Evolutionary conservation across 495 filamentous ascomycete genomes (phyloP), one percentile per base, ranked within the genome.

Genomic region (Penicillium angulare): DNA sequence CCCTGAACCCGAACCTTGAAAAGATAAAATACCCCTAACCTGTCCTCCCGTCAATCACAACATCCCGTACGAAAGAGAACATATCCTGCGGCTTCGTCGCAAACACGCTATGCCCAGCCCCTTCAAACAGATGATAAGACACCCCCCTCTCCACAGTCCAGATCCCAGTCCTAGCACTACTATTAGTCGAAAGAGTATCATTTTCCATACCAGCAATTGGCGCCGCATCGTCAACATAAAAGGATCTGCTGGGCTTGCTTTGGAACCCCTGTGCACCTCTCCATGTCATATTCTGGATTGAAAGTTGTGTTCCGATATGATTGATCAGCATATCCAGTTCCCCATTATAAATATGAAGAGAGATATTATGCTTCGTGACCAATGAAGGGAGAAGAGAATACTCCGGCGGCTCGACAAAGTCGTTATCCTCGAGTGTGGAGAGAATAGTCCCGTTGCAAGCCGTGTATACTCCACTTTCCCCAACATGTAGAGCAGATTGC

Each of bases 261-360:
- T 56, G 47, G 29, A 68, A 72, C 2, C 66, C 68, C 55, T 69
- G 66, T 3, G 46, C 57, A 9, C 66, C 65, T 5, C 39, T 29
- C 68, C 53, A 71, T 7, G 54, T 73, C 72, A 77, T 74, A 41
- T 75, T 75, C 53, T 74, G 66, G n/a, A 75, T 56, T 8, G 52
- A 55, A 15, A 74, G 48, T 34, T 74, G 64, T 5, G 54, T 58
- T 7, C 72, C 74, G 22, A 68, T 41, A 53, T 74, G 68, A 32
- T 73, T 75, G 49, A 72, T 50, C 26, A 74, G 35, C 60, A 74
- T 61, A 52, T 75, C 72, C 56, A 63, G 55, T 32, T 74, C 66
- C 15, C 72, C 72, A 20, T 60, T 61, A 44, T 70, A 75, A 29
- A 75, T 35, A 46, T 74, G 68, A 10, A 75, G 53, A 10, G 61